Evolutionary conservation across 1,284 basidiomycete species (phyloP), one percentile per base, ranked within the genome.

Genomic region (Flammula alnicola): DNA sequence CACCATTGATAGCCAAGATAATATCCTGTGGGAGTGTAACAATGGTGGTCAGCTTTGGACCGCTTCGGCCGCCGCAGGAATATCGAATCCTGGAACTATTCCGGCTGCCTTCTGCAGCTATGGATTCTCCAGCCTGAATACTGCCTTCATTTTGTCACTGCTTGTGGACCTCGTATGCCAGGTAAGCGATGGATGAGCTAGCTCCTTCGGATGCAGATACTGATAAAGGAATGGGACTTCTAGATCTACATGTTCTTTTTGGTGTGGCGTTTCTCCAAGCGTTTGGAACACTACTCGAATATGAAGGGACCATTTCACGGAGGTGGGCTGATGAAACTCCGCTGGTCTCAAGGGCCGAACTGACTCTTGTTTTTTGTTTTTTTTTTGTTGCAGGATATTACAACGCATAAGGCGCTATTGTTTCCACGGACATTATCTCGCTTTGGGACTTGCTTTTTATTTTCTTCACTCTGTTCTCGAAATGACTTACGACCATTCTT

Each of bases 21-120:
- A 89, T 60, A 85, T 91, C 58, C 63, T 76, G 41, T 91, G 88
- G 87, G 86, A 88, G 68, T 88, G 88, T 66, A 76, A 80, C 61
- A 84, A 91, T 57, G 88, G 86, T 26, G 86, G 86, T 4, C 79
- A 84, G 59, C 72, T 84, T 6, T 90, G 83, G 83, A 73, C 77
- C n/a, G 75, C 77, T 19, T 76, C 67, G 29, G 69, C 70, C 17
- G 71, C 71, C 47, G 73, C 76, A 61, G 64, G 65, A 37, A 73
- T 66, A 43, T 67, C 73, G 32, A 67, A 70, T 22, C 31, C 54
- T 23, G 58, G 59, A 35, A 64, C 74, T 20, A 69, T 89, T 60
- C 86, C 87, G 19, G 71, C 70, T 48, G 78, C 73, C 17, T 81
- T 91, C 56, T 91, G 88, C 67, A 68, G 74, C 31, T 64, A 78